phyloP scores from a whole-genome alignment of 2,329 filamentous ascomycete genomes.

The Pseudogymnoascus sp. region DNA sequence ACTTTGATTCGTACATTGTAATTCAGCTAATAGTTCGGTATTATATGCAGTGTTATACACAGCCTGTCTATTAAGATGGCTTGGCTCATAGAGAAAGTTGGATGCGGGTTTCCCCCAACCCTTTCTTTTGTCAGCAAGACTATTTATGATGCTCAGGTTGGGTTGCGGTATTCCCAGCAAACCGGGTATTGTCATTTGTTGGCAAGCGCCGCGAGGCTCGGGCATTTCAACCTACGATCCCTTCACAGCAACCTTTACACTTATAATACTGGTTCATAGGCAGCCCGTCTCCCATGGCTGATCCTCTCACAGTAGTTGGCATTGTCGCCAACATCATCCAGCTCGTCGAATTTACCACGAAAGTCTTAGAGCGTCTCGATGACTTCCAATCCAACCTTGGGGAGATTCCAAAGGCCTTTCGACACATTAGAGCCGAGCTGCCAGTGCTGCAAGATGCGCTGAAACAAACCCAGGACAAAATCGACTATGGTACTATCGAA shows the following conservation, averaged over 20 bases:
- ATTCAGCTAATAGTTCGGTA: too few species aligned
- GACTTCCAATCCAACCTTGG: conserved; percentile 5
- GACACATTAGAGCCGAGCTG: conserved; percentile 9
- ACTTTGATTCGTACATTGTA: too few species aligned
- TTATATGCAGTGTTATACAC: too few species aligned
- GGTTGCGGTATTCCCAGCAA: too few species aligned
- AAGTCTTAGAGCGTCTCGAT: conserved; percentile 10
- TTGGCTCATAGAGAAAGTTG: too few species aligned
- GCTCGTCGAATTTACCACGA: conserved; percentile 14
- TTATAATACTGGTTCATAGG: neutral
- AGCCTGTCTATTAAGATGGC: too few species aligned
- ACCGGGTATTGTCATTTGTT: too few species aligned
- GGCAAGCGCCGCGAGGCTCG: neutral
- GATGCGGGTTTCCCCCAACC: too few species aligned
- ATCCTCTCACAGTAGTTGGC: conserved; percentile 19
- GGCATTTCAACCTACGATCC: neutral
- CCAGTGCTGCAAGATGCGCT: conserved; percentile 11
- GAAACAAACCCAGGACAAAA: neutral
- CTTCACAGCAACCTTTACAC: neutral
- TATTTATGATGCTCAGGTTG: too few species aligned
- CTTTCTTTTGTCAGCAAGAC: too few species aligned
- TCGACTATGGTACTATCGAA: conserved; percentile 3
- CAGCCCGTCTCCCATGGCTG: conserved; percentile 17
- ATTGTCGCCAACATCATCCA: conserved; percentile 21
- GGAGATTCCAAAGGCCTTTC: conserved; percentile 7